Evolutionary conservation across 352 stramenopile genomes (phyloP).

Genomic region (Phytophthora ramorum): DNA sequence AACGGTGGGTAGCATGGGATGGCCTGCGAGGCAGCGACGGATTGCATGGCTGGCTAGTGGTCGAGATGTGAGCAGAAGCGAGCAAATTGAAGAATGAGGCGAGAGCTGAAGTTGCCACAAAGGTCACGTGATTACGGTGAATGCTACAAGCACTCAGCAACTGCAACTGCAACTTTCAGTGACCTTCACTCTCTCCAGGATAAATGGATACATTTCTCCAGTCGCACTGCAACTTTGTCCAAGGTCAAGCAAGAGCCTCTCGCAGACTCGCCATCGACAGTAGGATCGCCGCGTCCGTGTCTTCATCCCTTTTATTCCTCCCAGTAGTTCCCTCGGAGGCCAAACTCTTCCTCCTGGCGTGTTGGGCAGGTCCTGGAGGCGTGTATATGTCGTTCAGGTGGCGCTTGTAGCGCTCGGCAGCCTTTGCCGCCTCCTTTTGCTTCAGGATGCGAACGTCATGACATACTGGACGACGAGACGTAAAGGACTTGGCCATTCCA

Average conservation of each 20-base stretch:
- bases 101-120: not conserved
- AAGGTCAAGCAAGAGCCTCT: not conserved
- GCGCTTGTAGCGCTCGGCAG: conserved; percentile 51
- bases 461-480: conserved; percentile 43
- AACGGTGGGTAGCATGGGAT: conserved; percentile 27
- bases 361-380: not conserved
- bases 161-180: conserved; percentile 26
- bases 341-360: not conserved
- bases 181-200: conserved; percentile 23
- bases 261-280: conserved; percentile 29
- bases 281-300: conserved; percentile 30
- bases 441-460: conserved; percentile 57
- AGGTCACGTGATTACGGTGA: not conserved
- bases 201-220: conserved; percentile 18
- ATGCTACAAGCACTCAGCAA: conserved; percentile 1
- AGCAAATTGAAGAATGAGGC: conserved; percentile 25
- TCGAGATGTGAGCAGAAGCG: not conserved
- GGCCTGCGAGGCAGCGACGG: conserved; percentile 4
- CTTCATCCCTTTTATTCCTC: conserved; percentile 4
- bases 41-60: conserved; percentile 8
- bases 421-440: conserved; percentile 49
- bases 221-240: conserved; percentile 6
- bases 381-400: conserved; percentile 33
- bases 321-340: not conserved
- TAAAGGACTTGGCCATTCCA: conserved; percentile 48